Evolutionary conservation across 306 rosid species (phyloP), one percentile per base, ranked within the genome.

Genomic region (Quercus dentata): DNA sequence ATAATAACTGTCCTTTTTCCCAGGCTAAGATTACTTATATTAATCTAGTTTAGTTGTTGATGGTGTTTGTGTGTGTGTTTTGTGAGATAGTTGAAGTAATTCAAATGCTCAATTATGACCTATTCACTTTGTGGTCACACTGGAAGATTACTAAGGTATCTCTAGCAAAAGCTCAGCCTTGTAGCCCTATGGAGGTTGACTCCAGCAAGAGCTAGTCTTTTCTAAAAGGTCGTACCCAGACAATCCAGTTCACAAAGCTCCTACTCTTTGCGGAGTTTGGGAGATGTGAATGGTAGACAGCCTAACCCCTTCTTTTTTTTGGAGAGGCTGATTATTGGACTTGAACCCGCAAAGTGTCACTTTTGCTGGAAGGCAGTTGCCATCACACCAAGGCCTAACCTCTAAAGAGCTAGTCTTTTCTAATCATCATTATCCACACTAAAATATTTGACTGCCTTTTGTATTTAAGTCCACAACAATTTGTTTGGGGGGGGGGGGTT

Each of bases 121-220:
- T 5, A 27, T 72, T 28, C 62, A 57, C 6, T 30, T 18, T 0
- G 54, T 17, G 75, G 67, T 56, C 51, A 20, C 55, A 25, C 69
- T 55, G 78, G 84, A 57, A 44, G 78, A 57, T 56, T 75, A 61
- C 8, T 19, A 12, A 30, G 41, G 69, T 73, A 44, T 79, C 54
- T 31, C 73, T 55, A 20, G 74, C 59, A 70, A 64, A 82, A 76
- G 59, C 31, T 6, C 54, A 49, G 64, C 58, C 69, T 13, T 67
- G 74, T 51, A 73, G 23, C 33, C 41, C 41, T 27, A 38, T 64
- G 70, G 17, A 64, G n/a, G 46, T 64, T 17, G 21, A 30, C 18
- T 64, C 30, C 21, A 15, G 33, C 7, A 5, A 30, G 44, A 64
- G 41, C 70, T 64, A 30, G 70, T 64, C 70, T 64, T 64, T 23